A percentile compares a stretch with the other conserved stretches of the same genome.
Conservation (phyloP, 768 basidiomycete species). For the Serendipita sp. region DNA sequence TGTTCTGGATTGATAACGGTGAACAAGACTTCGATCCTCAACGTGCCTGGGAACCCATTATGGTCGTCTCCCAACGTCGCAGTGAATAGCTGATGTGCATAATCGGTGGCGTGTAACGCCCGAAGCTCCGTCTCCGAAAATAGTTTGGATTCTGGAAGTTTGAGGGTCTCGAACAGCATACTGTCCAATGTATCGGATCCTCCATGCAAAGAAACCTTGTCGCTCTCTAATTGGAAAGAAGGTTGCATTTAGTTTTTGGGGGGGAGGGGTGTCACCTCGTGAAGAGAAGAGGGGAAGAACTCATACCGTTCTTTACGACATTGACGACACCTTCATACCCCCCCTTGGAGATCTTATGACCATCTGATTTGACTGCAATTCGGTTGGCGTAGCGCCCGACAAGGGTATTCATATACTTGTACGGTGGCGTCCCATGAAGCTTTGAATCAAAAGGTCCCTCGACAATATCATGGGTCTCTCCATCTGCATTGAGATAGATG, state of each 20-base stretch:
- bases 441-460: slow-evolving; percentile 51
- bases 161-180: slow-evolving; percentile 33
- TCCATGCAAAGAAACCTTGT: slow-evolving; percentile 51
- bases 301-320: slow-evolving; percentile 24
- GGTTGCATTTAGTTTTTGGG: too few relatives aligned
- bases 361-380: slow-evolving; percentile 35
- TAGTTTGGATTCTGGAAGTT: slow-evolving; percentile 11
- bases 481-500: slow-evolving; percentile 46
- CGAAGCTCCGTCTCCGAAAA: slow-evolving; percentile 16
- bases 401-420: slow-evolving; percentile 59
- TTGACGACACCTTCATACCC: slow-evolving; percentile 33
- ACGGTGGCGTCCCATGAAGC: slow-evolving; percentile 29
- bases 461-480: slow-evolving; percentile 62
- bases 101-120: slow-evolving; percentile 27
- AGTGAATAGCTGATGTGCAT: slow-evolving; percentile 35
- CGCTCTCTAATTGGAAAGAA: slow-evolving; percentile 10
- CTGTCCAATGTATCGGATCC: slow-evolving; percentile 52
- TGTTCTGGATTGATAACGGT: slow-evolving; percentile 27
- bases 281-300: neutral
- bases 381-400: slow-evolving; percentile 62
- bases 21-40: slow-evolving; percentile 42
- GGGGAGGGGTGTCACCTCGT: neutral
- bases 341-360: slow-evolving; percentile 34
- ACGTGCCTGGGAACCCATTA: slow-evolving; percentile 51
- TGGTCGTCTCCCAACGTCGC: slow-evolving; percentile 40